These are phyloP conservation scores for Metschnikowia shivogae DNA, from an alignment of 805 yeast species.

Conservation along the genomic window DNA sequence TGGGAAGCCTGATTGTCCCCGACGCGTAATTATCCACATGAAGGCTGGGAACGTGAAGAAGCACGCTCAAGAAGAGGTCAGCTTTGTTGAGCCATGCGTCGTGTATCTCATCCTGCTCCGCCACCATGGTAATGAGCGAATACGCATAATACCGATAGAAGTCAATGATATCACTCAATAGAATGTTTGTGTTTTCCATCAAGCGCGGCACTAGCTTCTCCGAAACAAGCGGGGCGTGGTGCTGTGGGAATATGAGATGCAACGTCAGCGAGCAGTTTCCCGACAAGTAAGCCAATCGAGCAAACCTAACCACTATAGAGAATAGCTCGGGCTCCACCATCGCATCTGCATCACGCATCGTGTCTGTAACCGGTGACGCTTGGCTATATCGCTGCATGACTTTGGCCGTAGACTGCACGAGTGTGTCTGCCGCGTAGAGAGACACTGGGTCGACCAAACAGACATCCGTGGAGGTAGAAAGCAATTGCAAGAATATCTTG, in stretches of 20 bases:
- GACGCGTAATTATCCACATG: conserved; percentile 10
- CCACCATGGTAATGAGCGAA: conserved; percentile 11
- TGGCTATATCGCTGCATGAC: background rate
- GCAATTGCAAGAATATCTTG: background rate
- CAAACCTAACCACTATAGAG: conserved; percentile 4
- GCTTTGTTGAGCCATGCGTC: conserved; percentile 10
- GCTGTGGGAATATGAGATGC: conserved; percentile 4
- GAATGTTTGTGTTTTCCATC: conserved; percentile 3
- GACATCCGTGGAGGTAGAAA: background rate
- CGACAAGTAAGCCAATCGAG: conserved; percentile 5
- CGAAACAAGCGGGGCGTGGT: conserved; percentile 1
- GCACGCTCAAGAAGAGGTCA: conserved; percentile 11
- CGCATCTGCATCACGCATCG: background rate
- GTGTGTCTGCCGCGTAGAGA: background rate
- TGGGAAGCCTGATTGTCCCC: background rate
- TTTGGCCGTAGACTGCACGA: background rate
- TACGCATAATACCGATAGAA: conserved; percentile 13
- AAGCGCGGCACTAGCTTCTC: conserved; percentile 8
- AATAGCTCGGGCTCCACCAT: conserved; percentile 1
- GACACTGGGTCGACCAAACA: conserved; percentile 2
- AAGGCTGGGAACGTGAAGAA: conserved; percentile 15
- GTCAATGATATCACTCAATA: conserved; percentile 11
- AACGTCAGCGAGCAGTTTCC: conserved; percentile 10
- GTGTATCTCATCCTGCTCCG: conserved; percentile 7
- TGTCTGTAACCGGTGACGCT: background rate